Conservation (phyloP, 345 rosid genomes). For the Psidium friedrichsthalianum region DNA sequence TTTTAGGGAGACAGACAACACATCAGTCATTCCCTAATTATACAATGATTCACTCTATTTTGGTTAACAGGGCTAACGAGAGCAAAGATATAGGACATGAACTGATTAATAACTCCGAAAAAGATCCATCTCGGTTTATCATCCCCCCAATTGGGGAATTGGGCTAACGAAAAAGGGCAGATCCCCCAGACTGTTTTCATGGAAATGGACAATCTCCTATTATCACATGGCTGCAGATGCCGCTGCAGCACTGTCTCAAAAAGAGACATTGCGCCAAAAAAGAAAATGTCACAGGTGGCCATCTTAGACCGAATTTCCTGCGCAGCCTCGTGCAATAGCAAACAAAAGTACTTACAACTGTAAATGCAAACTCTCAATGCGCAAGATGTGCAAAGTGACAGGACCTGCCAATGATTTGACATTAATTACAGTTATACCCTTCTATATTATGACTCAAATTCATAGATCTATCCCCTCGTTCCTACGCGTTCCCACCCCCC, state of each 20-base stretch:
- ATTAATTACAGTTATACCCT: slow-evolving; percentile 27
- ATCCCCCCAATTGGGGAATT: slow-evolving; percentile 30
- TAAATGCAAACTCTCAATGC: slow-evolving; percentile 26
- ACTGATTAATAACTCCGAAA: not conserved
- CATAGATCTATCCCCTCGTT: slow-evolving; percentile 25
- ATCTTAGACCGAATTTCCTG: slow-evolving; percentile 21
- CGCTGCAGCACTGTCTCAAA: not conserved
- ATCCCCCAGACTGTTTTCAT: slow-evolving; percentile 21
- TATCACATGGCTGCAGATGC: slow-evolving; percentile 32
- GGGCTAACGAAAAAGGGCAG: slow-evolving; percentile 8
- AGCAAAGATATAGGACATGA: not conserved
- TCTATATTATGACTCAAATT: slow-evolving; percentile 30
- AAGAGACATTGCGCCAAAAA: not conserved
- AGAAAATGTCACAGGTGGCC: slow-evolving; percentile 23
- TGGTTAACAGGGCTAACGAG: not conserved
- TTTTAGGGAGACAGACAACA: not conserved
- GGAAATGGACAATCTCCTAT: slow-evolving; percentile 26
- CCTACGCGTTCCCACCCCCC: slow-evolving; percentile 3
- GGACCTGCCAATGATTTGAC: slow-evolving; percentile 23
- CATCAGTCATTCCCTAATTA: not conserved
- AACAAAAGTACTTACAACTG: slow-evolving; percentile 7
- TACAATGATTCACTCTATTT: not conserved
- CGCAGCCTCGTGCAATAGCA: slow-evolving; percentile 13
- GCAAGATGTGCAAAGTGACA: slow-evolving; percentile 33
- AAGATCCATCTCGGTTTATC: slow-evolving; percentile 19